These are phyloP conservation scores for Fusarium fujikuroi DNA, from an alignment of 2,329 filamentous ascomycete species.

Conservation along the genomic window DNA sequence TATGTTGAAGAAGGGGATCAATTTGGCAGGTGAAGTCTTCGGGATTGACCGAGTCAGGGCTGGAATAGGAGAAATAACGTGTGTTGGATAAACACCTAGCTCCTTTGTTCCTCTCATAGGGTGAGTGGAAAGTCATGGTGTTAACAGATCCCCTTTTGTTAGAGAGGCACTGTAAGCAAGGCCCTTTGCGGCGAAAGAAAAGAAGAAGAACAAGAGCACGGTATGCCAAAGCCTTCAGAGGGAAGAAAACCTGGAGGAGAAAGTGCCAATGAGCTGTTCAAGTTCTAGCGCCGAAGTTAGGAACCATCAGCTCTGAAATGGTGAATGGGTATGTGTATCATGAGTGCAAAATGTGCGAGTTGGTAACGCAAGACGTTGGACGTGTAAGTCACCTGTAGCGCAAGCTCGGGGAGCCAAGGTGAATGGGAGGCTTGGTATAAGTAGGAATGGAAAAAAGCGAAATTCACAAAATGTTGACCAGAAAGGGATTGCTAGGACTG, in stretches of 20 bases:
- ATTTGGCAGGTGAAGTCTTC: conserved; percentile 17
- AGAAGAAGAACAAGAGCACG: not conserved
- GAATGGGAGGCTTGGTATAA: not conserved
- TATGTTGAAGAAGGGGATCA: conserved; percentile 25
- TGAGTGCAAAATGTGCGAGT: not conserved
- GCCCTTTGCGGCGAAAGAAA: not conserved
- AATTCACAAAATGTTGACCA: not conserved
- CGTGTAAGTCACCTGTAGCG: conserved; percentile 24
- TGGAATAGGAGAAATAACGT: not conserved
- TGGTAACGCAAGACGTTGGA: conserved; percentile 13
- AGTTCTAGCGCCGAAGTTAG: not conserved
- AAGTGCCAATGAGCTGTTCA: not conserved
- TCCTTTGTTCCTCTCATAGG: not conserved
- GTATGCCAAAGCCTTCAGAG: not conserved
- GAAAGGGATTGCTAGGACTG: not conserved
- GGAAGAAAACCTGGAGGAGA: not conserved
- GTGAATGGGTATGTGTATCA: not conserved
- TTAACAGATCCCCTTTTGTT: not conserved
- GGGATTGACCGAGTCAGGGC: not conserved
- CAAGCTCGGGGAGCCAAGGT: not conserved
- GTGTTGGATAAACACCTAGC: not conserved
- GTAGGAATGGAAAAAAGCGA: not conserved
- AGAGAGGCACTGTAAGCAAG: not conserved
- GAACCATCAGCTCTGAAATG: not conserved
- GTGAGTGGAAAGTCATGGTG: conserved; percentile 10